These are phyloP conservation scores for Colletotrichum limetticola DNA, from an alignment of 2,329 filamentous ascomycete species.

Conservation along the genomic window DNA sequence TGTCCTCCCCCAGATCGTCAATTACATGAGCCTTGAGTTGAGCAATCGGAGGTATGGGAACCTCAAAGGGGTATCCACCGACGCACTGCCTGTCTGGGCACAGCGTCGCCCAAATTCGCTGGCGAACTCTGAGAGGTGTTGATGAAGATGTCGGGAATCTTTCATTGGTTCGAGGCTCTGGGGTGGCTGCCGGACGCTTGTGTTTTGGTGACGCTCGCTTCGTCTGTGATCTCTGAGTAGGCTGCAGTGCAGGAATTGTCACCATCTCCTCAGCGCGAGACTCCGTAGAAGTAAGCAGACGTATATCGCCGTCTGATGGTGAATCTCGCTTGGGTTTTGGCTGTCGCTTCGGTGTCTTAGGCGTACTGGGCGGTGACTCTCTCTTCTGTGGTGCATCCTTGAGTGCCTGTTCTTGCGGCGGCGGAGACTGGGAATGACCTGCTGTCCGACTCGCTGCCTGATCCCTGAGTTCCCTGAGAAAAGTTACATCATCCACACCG, in stretches of 20 bases:
- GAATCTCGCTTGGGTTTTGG: too few species aligned
- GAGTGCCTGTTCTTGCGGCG: not conserved
- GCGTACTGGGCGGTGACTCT: too few species aligned
- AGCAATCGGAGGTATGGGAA: not conserved
- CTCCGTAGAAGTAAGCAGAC: too few species aligned
- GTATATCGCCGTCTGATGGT: fast-evolving
- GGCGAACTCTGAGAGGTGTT: not conserved
- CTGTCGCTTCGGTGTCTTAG: too few species aligned
- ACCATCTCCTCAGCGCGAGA: too few species aligned
- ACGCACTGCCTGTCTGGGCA: not conserved
- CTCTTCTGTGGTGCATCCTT: too few species aligned
- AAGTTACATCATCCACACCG: not conserved
- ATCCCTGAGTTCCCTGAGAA: not conserved
- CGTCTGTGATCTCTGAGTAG: not conserved
- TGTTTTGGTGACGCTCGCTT: not conserved
- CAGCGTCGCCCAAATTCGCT: not conserved
- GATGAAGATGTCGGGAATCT: not conserved
- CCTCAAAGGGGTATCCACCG: not conserved
- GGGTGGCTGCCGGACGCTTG: not conserved
- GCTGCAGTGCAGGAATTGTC: too few species aligned
- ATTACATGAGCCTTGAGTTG: not conserved
- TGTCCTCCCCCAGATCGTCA: not conserved
- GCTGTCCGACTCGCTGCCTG: not conserved
- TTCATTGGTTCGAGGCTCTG: not conserved
- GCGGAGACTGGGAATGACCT: not conserved